Evolutionary conservation across 1,139 yeast genomes (phyloP).

Genomic region (Eremothecium cymbalariae): DNA sequence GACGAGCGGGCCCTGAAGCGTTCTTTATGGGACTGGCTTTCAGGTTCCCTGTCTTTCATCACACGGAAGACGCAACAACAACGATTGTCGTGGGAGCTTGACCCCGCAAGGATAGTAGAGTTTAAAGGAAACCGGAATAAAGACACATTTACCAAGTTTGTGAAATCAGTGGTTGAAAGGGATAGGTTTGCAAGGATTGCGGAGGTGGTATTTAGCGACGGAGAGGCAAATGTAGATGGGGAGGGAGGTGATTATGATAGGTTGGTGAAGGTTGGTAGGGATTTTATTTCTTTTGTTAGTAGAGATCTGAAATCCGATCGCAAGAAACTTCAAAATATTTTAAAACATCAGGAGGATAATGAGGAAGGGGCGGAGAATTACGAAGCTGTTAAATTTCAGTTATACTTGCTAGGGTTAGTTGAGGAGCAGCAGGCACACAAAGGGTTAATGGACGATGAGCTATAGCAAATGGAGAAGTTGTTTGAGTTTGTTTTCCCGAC

Average conservation of each 20-base stretch:
- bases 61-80: not conserved
- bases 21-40: not conserved
- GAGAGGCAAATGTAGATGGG: slow-evolving; percentile 4
- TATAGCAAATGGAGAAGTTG: too few species aligned
- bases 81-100: slow-evolving; percentile 7
- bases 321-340: slow-evolving; percentile 6
- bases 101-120: slow-evolving; percentile 22
- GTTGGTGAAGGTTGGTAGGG: too few species aligned
- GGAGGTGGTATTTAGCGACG: slow-evolving; percentile 4
- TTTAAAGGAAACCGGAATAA: slow-evolving; percentile 24
- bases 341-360: not conserved
- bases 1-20: not conserved
- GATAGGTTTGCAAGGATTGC: slow-evolving; percentile 6
- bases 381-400: too few species aligned
- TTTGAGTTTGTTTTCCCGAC: too few species aligned
- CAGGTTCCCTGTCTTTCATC: too few species aligned
- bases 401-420: too few species aligned
- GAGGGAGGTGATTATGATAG: not conserved
- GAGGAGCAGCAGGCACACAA: too few species aligned
- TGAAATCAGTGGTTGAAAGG: slow-evolving; percentile 12
- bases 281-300: too few species aligned
- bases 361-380: too few species aligned
- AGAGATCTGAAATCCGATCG: slow-evolving; percentile 4
- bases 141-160: slow-evolving; percentile 17
- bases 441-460: too few species aligned